Base-by-base conservation (phyloP, 148 eudicot species). In the Polygonum maritimum region DNA sequence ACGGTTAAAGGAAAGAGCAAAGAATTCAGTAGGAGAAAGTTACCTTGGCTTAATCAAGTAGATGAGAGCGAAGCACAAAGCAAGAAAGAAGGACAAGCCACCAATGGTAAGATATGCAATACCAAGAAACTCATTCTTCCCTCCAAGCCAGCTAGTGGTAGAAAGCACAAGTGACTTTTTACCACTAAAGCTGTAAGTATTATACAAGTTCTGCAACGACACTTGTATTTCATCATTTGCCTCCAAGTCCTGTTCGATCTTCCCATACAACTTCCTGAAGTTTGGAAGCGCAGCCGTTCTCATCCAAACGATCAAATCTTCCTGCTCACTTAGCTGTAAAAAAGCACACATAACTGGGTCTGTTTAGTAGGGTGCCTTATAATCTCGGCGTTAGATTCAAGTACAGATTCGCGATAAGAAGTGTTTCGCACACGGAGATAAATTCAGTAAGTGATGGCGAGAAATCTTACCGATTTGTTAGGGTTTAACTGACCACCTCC, bases 261-360 rank as follows among this genome's bases (percentile, higher is more conserved):
- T 94, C 73, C 98, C 98, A 55, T 94, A 94, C 77, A 94, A 75
- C 85, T 94, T 94, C 80, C 98, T 90, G 77, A 94, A 94, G 47
- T 95, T 94, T 16, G 98, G 97, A 79, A 94, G 97, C 48, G 98
- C 98, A 40, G 97, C 98, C 33, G 98, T 92, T 78, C 98, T 83
- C 98, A 94, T 94, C 98, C 98, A 94, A 71, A 94, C 98, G 65
- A 94, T 94, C 33, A 94, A 92, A 80, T 90, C 97, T 84, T 94
- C 98, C 78, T 94, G 98, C 80, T 92, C 62, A 70, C 89, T 90
- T 81, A 94, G 82, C 98, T 94, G 90, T 83, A 65, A 67, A 36
- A 36, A 14, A 15, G 38, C 15, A 36, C 44, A 67, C 38, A 44
- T 6, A 7, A 44, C 9, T 44, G 47, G 47, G 47, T 44, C 47